These are phyloP conservation scores for Fusarium sp. DNA, from an alignment of 2,329 filamentous ascomycete species.

Conservation along the genomic window DNA sequence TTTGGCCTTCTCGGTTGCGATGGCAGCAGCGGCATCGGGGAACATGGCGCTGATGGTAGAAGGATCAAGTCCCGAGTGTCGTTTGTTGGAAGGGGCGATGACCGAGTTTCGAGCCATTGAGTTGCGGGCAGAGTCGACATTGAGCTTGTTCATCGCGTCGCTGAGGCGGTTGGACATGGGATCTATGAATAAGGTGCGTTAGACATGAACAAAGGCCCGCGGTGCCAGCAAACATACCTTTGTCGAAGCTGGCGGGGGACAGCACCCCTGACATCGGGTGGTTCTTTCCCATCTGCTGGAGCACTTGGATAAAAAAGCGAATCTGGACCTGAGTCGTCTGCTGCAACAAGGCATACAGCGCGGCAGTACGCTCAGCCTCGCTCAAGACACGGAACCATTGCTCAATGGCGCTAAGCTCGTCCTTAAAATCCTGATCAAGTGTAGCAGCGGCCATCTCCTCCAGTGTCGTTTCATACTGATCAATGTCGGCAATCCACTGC, in stretches of 20 bases:
- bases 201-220: neutral
- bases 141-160: conserved; percentile 96
- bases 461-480: conserved; percentile 97
- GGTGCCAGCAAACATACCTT: conserved; percentile 69
- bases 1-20: conserved; percentile 97
- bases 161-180: conserved; percentile 96
- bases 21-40: conserved; percentile 96
- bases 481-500: conserved; percentile 99
- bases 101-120: conserved; percentile 85
- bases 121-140: conserved; percentile 86
- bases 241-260: conserved; percentile 96
- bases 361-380: conserved; percentile 95
- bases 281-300: conserved; percentile 99
- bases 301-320: conserved; percentile 97
- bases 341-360: conserved; percentile 93
- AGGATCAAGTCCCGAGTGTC: conserved; percentile 93
- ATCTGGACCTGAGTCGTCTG: conserved; percentile 99
- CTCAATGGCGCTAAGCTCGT: conserved; percentile 97
- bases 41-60: conserved; percentile 99
- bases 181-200: conserved; percentile 64
- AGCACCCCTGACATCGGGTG: conserved; percentile 97
- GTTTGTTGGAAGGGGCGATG: conserved; percentile 82
- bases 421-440: conserved; percentile 99
- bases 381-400: conserved; percentile 99
- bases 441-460: conserved; percentile 99